Evolutionary conservation across 2,329 filamentous ascomycete genomes (phyloP).

Genomic region (Epichloe hybrida): DNA sequence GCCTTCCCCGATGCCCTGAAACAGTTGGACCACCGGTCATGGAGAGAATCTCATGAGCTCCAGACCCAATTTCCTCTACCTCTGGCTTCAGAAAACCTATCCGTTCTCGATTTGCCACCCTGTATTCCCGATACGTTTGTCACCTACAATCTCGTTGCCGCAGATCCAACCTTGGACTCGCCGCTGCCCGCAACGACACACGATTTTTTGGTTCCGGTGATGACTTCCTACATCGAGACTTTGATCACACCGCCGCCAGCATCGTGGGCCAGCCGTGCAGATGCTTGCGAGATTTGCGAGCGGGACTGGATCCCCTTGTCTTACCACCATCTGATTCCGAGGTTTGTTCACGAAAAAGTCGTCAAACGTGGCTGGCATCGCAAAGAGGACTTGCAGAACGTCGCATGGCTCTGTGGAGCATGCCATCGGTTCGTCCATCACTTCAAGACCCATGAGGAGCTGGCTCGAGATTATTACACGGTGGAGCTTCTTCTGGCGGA

Average conservation of each 20-base stretch:
- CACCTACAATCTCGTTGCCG: constrained; percentile 50
- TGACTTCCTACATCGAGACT: constrained; percentile 48
- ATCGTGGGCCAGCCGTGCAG: constrained; percentile 40
- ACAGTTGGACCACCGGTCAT: constrained; percentile 44
- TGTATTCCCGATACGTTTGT: constrained; percentile 52
- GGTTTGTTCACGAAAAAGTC: constrained; percentile 60
- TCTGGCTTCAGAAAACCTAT: constrained; percentile 38
- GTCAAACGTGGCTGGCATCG: constrained; percentile 69
- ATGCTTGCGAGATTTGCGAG: constrained; percentile 62
- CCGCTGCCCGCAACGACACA: constrained; percentile 25
- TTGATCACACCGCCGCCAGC: constrained; percentile 49
- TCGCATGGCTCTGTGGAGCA: constrained; percentile 75
- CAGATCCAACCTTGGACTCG: constrained; percentile 20
- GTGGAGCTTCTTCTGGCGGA: constrained; percentile 56
- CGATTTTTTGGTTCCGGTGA: constrained; percentile 47
- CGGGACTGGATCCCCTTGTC: constrained; percentile 62
- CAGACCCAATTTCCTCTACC: constrained; percentile 44
- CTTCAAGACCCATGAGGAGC: constrained; percentile 61
- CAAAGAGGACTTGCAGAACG: constrained; percentile 60
- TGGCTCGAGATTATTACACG: constrained; percentile 60
- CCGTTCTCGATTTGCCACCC: constrained; percentile 36
- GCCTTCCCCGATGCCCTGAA: constrained; percentile 48
- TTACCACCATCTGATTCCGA: constrained; percentile 81
- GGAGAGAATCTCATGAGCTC: constrained; percentile 28
- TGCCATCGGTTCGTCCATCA: constrained; percentile 76